Conservation (phyloP, 768 basidiomycete species). For the Dioszegia crocea region DNA sequence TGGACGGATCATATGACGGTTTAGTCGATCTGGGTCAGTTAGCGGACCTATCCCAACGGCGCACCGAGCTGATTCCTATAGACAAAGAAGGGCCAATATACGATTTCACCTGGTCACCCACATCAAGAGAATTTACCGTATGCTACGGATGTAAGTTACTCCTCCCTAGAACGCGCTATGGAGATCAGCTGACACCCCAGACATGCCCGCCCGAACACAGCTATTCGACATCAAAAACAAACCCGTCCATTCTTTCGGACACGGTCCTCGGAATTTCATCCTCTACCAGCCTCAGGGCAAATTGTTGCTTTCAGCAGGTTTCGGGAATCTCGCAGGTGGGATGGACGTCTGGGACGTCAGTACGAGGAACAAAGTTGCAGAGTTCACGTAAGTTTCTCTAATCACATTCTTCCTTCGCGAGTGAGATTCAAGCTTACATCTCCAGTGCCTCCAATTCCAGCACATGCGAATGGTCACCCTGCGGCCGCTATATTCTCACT, state of each 20-base stretch:
- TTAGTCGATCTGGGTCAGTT: slow-evolving; percentile 58
- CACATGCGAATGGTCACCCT: slow-evolving; percentile 90
- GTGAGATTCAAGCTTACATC: slow-evolving; percentile 25
- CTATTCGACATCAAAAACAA: slow-evolving; percentile 88
- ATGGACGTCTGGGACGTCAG: slow-evolving; percentile 88
- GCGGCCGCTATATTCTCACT: slow-evolving; percentile 86
- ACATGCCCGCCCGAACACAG: slow-evolving; percentile 91
- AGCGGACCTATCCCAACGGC: neutral
- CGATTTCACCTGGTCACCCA: slow-evolving; percentile 93
- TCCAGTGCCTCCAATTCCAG: slow-evolving; percentile 92
- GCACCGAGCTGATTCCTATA: slow-evolving; percentile 41
- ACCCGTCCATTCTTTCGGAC: slow-evolving; percentile 82
- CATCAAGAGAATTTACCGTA: slow-evolving; percentile 92
- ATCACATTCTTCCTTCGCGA: neutral
- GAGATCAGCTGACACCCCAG: slow-evolving; percentile 51
- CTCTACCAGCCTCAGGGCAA: slow-evolving; percentile 92
- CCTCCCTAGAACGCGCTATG: neutral
- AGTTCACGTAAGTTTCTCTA: slow-evolving; percentile 40
- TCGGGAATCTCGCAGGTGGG: slow-evolving; percentile 93
- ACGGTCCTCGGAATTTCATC: slow-evolving; percentile 84
- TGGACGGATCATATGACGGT: slow-evolving; percentile 90
- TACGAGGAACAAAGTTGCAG: slow-evolving; percentile 69
- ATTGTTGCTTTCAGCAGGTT: slow-evolving; percentile 81
- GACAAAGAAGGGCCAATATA: slow-evolving; percentile 98
- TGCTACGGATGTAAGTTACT: slow-evolving; percentile 83